These are phyloP conservation scores for Phytopythium cucurbitacearum DNA, from an alignment of 352 stramenopile genomes.

Conservation along the genomic window DNA sequence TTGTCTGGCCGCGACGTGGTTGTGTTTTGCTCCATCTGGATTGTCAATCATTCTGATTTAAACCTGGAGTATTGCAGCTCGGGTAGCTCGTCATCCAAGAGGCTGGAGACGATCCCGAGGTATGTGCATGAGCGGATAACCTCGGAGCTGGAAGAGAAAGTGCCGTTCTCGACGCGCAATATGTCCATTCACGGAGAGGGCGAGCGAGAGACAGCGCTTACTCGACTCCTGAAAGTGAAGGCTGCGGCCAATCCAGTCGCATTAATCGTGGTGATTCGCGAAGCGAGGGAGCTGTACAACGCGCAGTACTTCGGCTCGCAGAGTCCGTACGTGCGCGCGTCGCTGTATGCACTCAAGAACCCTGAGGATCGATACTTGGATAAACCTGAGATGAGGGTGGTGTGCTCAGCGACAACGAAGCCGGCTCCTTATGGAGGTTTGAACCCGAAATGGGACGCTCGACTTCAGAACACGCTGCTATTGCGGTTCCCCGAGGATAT, in stretches of 20 bases:
- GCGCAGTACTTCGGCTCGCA: conserved; percentile 84
- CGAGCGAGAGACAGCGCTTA: conserved; percentile 43
- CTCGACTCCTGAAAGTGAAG: conserved; percentile 71
- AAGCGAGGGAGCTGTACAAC: conserved; percentile 79
- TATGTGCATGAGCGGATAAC: conserved; percentile 67
- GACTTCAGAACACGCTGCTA: conserved; percentile 77
- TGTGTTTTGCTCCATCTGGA: conserved; percentile 87
- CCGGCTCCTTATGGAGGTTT: conserved; percentile 69
- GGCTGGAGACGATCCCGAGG: conserved; percentile 59
- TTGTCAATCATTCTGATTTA: conserved; percentile 84
- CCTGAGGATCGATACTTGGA: conserved; percentile 70
- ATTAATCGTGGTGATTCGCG: conserved; percentile 75
- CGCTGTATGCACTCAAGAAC: conserved; percentile 82
- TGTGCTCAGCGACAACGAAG: conserved; percentile 76
- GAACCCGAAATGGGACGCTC: conserved; percentile 68
- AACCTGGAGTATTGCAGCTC: conserved; percentile 86
- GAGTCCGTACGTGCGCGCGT: conserved; percentile 80
- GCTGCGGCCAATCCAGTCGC: conserved; percentile 73
- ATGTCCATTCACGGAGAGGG: conserved; percentile 56
- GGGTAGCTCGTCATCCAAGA: conserved; percentile 64
- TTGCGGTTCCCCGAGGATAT: conserved; percentile 64
- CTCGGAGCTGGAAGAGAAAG: conserved; percentile 38
- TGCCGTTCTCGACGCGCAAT: conserved; percentile 57
- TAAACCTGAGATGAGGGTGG: conserved; percentile 71
- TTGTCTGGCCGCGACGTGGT: conserved; percentile 71